phyloP scores from a whole-genome alignment of 257 asterid species.

The Datura wrightii region DNA sequence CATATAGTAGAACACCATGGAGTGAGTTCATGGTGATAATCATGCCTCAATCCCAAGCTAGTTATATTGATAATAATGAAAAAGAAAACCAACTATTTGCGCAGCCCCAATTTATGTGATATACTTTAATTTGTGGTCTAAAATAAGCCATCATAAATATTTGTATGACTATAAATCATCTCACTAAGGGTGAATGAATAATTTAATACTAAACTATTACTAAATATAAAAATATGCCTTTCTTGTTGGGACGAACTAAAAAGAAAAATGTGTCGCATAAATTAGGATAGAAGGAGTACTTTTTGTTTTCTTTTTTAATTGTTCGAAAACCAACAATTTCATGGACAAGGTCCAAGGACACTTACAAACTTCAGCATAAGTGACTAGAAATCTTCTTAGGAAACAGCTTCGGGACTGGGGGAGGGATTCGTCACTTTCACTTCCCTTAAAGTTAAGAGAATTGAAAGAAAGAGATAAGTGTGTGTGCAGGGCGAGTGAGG shows the following conservation, averaged over 20 bases:
- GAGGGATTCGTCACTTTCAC: not conserved
- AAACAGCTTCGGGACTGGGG: not conserved
- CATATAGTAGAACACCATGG: not conserved
- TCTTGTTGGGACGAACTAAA: too few relatives aligned
- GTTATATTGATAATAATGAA: not conserved
- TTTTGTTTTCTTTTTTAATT: too few relatives aligned
- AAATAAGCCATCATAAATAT: too few relatives aligned
- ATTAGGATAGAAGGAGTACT: too few relatives aligned
- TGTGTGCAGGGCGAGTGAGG: not conserved
- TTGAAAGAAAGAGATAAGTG: not conserved
- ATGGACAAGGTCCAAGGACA: not conserved
- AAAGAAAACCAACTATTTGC: not conserved
- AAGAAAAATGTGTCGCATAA: too few relatives aligned
- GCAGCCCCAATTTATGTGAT: too few relatives aligned
- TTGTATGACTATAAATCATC: too few relatives aligned
- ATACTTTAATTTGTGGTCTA: too few relatives aligned
- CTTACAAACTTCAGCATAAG: not conserved
- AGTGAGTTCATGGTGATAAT: not conserved
- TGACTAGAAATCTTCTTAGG: not conserved
- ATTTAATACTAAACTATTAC: too few relatives aligned
- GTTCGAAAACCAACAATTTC: not conserved
- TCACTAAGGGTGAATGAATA: too few relatives aligned
- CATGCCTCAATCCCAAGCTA: slow-evolving; percentile 6
- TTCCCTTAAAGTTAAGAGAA: not conserved
- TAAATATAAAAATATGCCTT: too few relatives aligned